Conservation (phyloP, 2,329 filamentous ascomycete species). For the Coniochaeta sp. region DNA sequence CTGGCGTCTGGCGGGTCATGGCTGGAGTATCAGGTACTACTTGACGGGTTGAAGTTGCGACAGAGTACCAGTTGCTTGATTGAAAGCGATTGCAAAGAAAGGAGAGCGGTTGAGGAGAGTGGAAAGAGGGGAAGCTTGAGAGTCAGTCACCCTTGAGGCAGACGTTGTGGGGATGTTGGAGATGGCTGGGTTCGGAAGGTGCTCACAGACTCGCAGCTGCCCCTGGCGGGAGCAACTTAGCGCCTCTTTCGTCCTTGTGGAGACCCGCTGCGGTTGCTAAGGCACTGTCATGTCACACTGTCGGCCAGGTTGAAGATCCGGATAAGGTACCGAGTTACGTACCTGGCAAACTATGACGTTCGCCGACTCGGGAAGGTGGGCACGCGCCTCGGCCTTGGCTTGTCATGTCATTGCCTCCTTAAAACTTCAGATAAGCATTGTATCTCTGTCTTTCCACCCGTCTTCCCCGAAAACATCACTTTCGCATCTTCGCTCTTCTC, state of each 20-base stretch:
- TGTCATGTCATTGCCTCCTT: not conserved
- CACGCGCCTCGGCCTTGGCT: not conserved
- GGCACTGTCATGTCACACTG: not conserved
- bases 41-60: not conserved
- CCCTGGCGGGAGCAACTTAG: not conserved
- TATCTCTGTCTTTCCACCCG: not conserved
- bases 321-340: not conserved
- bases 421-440: not conserved
- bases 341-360: not conserved
- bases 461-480: not conserved
- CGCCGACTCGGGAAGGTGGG: not conserved
- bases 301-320: too few relatives aligned
- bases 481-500: not conserved
- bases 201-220: not conserved
- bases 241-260: not conserved
- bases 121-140: not conserved
- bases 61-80: not conserved
- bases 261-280: not conserved
- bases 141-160: not conserved
- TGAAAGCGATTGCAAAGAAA: not conserved
- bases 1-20: slow-evolving; percentile 39
- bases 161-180: not conserved
- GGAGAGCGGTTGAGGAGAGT: not conserved
- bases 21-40: not conserved
- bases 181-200: not conserved